Evolutionary conservation across 306 rosid genomes (phyloP).

Genomic region (Vigna angularis): DNA sequence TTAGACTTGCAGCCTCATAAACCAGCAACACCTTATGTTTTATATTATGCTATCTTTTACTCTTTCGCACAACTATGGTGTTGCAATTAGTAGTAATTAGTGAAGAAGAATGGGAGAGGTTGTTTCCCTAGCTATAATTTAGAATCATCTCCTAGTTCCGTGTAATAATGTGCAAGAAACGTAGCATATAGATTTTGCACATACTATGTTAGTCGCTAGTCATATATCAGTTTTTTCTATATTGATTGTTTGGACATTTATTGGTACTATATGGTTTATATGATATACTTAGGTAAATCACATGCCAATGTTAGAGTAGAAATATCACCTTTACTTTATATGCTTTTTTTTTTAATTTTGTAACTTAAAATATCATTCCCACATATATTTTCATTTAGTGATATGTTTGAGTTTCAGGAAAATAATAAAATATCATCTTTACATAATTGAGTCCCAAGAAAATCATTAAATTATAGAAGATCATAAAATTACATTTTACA

Average conservation of each 20-base stretch:
- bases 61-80: background rate
- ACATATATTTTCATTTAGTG: too few species aligned
- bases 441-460: too few species aligned
- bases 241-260: background rate
- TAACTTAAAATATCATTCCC: too few species aligned
- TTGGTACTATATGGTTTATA: background rate
- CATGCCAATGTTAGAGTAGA: too few species aligned
- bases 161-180: constrained; percentile 9
- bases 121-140: constrained; percentile 9
- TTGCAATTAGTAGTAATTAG: constrained; percentile 9
- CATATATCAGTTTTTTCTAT: background rate
- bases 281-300: background rate
- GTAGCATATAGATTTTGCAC: background rate
- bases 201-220: background rate
- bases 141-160: background rate
- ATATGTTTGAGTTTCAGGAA: too few species aligned
- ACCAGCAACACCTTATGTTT: background rate
- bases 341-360: too few species aligned
- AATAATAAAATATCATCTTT: too few species aligned
- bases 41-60: background rate
- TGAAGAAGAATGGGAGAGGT: constrained; percentile 19
- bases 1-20: constrained; percentile 7
- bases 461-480: too few species aligned
- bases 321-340: too few species aligned
- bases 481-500: too few species aligned